Evolutionary conservation across 2,329 filamentous ascomycete species (phyloP), one percentile per base, ranked within the genome.

Genomic region (Aspergillus pseudoterreus): DNA sequence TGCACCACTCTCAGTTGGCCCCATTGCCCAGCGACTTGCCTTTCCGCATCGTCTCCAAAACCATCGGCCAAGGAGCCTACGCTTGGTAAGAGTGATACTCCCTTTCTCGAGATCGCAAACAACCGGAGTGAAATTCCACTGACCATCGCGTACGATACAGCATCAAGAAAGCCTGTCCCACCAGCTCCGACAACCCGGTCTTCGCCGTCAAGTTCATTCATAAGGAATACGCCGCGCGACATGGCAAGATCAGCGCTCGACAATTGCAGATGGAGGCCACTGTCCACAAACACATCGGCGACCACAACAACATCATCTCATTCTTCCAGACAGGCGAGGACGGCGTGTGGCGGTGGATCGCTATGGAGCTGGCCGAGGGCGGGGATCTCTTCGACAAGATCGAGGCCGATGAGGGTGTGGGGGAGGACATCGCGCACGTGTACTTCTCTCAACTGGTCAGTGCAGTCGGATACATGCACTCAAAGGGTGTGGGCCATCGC

Each of bases 361-460:
- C 92, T 36, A 96, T 99, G 91, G 94, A 99, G 72, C 87, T 90
- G 60, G 94, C 94, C 43, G 90, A 95, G 63, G 94, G 94, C 39
- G 94, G 94, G 10, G 94, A 99, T 68, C 79, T 99, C 6, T 99
- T 99, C 71, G 94, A 99, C 83, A 99, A 99, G 78, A 97, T 99
- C 62, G 95, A 99, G 74, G 92, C 94, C 15, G 94, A 99, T 70
- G 89, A 92, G 42, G 94, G 94, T 44, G 90, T 97, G n/a, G 83
- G 87, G 6, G 85, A 95, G 70, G 90, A 97, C 68, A 90, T 99
- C 66, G 92, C 94, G 32, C 95, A 99, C 69, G 84, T 96, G 55
- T 99, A 97, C 76, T 99, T 99, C 70, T 82, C 86, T 2, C 94
- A 99, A 74, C 82, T 99, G 55, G 82, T 97, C 62, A 85, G 85